Evolutionary conservation across 148 eudicot species (phyloP), one percentile per base, ranked within the genome.

Genomic region (Nepenthes mirabilis): DNA sequence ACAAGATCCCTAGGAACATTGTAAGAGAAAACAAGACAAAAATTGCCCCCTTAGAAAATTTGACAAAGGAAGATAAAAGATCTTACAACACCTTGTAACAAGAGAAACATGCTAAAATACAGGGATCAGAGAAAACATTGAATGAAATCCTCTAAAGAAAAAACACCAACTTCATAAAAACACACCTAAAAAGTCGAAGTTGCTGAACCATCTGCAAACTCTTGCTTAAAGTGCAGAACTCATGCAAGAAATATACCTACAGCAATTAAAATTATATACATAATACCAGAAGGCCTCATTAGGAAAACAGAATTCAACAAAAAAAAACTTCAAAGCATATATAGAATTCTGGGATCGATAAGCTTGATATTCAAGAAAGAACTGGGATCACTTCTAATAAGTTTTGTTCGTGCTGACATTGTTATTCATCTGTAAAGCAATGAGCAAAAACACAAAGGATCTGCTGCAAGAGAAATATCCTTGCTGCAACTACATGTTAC

Each of bases 191-290:
- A 55, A 94, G 75, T 61, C 91, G 87, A 58, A 70, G 85, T 70
- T 89, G 99, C 68, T 94, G 97, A 53, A 79, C 97, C 91, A 83
- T 76, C 76, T 86, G 99, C 72, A 94, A 75, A 71, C 97, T 89
- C 86, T 89, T 94, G 77, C 95, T 89, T 72, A 86, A 68, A 55
- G 81, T 77, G 70, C 95, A 94, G 68, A 89, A 94, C 77, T 94
- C 99, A 8, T 79, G 87, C 91, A 94, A 69, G 78, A 94, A 94
- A 49, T 57, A 70, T 55, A 89, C 93, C 98, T 93, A 58, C 33
- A 56, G 52, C 40, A 65, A 64, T 33, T 32, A 14, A 58, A 62
- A 56, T 9, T 5, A 34, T 10, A 52, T 2, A 33, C 58, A 57
- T 52, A 45, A 56, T 14, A 59, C 5, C 5, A 59, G 63, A 6